Evolutionary conservation across 805 yeast genomes (phyloP).

Genomic region (Wickerhamomyces alni): DNA sequence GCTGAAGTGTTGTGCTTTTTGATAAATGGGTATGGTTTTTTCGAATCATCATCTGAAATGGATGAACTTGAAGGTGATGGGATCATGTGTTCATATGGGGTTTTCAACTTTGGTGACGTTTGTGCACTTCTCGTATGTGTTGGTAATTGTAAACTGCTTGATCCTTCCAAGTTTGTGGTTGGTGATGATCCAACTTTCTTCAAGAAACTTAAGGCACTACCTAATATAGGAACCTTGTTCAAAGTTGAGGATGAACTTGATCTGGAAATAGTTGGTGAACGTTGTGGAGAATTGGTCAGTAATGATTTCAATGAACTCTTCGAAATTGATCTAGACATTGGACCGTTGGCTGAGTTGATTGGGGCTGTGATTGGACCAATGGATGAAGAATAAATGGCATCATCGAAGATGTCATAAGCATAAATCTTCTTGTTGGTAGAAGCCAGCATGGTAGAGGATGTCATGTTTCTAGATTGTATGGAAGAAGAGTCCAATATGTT

Average conservation of each 20-base stretch:
- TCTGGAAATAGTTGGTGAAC: conserved; percentile 6
- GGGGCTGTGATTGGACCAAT: conserved; percentile 5
- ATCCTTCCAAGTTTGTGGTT: background rate
- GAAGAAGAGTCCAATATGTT: too few species aligned
- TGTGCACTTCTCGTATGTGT: too few species aligned
- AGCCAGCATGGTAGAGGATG: conserved; percentile 12
- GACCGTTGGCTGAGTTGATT: too few species aligned
- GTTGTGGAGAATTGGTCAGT: background rate
- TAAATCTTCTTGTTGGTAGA: conserved; percentile 35
- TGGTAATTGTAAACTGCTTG: background rate
- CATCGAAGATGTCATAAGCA: conserved; percentile 62
- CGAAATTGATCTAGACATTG: conserved; percentile 4
- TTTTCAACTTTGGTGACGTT: background rate
- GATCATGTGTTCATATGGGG: background rate
- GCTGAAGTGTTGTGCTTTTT: background rate
- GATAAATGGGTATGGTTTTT: background rate
- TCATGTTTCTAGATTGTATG: conserved; percentile 1
- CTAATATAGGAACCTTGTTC: conserved; percentile 17
- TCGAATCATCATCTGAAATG: background rate
- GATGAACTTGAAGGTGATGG: background rate
- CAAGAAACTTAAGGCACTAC: conserved; percentile 20
- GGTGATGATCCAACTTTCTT: conserved; percentile 12
- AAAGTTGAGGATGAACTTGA: conserved; percentile 14
- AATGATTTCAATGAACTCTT: background rate
- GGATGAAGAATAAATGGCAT: conserved; percentile 42